These are phyloP conservation scores for Neopestalotiopsis sp. DNA, from an alignment of 2,329 filamentous ascomycete species.

Conservation along the genomic window DNA sequence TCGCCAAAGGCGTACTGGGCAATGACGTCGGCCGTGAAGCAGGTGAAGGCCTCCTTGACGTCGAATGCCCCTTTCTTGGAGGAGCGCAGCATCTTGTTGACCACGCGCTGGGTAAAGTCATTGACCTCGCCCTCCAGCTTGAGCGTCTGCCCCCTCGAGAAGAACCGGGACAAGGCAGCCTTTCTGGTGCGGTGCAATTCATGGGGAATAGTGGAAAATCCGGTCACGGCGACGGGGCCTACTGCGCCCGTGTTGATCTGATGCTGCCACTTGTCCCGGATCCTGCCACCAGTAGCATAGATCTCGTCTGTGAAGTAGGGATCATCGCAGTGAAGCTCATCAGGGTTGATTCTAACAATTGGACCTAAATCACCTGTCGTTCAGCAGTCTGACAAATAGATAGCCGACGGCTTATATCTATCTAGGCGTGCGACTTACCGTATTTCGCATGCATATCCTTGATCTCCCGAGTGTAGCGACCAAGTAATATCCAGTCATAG, in stretches of 20 bases:
- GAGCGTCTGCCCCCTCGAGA: conserved; percentile 34
- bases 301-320: conserved; percentile 33
- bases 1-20: conserved; percentile 29
- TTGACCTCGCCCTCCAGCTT: conserved; percentile 37
- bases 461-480: conserved; percentile 26
- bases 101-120: conserved; percentile 30
- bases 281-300: conserved; percentile 31
- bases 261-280: conserved; percentile 34
- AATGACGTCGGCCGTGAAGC: conserved; percentile 28
- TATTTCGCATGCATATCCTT: conserved; percentile 29
- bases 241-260: conserved; percentile 5
- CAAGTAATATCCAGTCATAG: conserved; percentile 25
- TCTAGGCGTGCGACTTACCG: conserved; percentile 19
- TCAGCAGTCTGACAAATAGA: background rate
- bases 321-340: conserved; percentile 36
- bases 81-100: conserved; percentile 32
- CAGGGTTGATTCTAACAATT: conserved; percentile 38
- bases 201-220: conserved; percentile 32
- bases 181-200: conserved; percentile 34
- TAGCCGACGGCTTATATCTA: too few relatives aligned
- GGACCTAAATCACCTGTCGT: conserved; percentile 27
- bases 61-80: conserved; percentile 18
- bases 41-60: conserved; percentile 25
- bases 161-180: conserved; percentile 34
- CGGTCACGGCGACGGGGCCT: background rate